Evolutionary conservation across 1,139 yeast species (phyloP).

Genomic region (Debaryomyces fabryi): DNA sequence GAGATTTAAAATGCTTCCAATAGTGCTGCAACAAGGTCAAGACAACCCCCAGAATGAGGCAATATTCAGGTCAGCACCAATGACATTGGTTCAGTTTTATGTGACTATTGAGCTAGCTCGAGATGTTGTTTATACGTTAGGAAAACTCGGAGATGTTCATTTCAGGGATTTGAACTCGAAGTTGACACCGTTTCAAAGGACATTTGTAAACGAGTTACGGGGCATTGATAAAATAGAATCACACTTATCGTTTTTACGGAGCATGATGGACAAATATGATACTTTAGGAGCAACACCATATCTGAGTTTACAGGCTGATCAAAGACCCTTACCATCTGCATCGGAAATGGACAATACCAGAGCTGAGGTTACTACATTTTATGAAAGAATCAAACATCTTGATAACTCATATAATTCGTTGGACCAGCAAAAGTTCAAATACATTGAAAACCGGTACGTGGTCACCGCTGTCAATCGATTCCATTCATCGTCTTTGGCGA

Average conservation of each 20-base stretch:
- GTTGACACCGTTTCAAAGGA: slow-evolving; percentile 81
- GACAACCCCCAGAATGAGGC: slow-evolving; percentile 23
- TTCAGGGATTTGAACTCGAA: slow-evolving; percentile 85
- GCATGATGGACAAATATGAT: slow-evolving; percentile 40
- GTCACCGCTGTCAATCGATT: slow-evolving; percentile 34
- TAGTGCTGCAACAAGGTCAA: slow-evolving; percentile 4
- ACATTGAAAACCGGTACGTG: slow-evolving; percentile 41
- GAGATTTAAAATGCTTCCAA: background rate
- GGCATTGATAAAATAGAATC: slow-evolving; percentile 39
- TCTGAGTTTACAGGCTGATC: slow-evolving; percentile 29
- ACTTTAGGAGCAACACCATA: slow-evolving; percentile 29
- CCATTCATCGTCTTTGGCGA: slow-evolving; percentile 22
- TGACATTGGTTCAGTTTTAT: slow-evolving; percentile 89
- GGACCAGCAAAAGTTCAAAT: slow-evolving; percentile 23
- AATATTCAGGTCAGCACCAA: slow-evolving; percentile 78
- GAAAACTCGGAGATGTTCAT: slow-evolving; percentile 81
- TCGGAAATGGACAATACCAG: slow-evolving; percentile 37
- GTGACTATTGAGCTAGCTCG: slow-evolving; percentile 90
- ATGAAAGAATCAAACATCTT: slow-evolving; percentile 35
- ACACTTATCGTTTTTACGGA: slow-evolving; percentile 31
- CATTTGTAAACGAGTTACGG: slow-evolving; percentile 82
- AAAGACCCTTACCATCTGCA: slow-evolving; percentile 31
- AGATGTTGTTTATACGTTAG: slow-evolving; percentile 80
- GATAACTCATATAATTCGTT: slow-evolving; percentile 33
- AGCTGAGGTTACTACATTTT: slow-evolving; percentile 22